phyloP scores from a whole-genome alignment of 805 yeast genomes.

The Blastobotrys robertii region DNA sequence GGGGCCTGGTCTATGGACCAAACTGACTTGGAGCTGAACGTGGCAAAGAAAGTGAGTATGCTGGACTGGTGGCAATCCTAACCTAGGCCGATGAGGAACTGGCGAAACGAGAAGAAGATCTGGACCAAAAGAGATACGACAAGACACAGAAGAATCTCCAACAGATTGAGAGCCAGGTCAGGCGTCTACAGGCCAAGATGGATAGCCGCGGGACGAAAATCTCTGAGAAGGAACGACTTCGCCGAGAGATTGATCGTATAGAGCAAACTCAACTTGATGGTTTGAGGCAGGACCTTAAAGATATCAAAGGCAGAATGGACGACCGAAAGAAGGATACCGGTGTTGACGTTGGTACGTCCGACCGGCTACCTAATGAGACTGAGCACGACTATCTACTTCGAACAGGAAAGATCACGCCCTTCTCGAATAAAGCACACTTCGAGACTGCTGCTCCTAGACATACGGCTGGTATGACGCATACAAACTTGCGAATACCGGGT shows the following conservation, averaged over 20 bases:
- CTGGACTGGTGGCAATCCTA: not conserved
- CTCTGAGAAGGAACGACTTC: conserved; percentile 47
- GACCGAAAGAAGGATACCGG: conserved; percentile 19
- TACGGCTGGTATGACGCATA: conserved; percentile 29
- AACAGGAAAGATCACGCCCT: conserved; percentile 90
- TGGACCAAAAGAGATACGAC: conserved; percentile 66
- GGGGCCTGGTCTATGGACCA: conserved; percentile 53
- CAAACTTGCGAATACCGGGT: conserved; percentile 43
- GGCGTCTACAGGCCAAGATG: conserved; percentile 39
- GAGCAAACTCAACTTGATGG: conserved; percentile 43
- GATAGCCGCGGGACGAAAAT: conserved; percentile 49
- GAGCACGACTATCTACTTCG: conserved; percentile 73
- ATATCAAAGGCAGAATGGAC: conserved; percentile 42
- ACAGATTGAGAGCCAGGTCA: conserved; percentile 36
- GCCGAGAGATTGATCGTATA: conserved; percentile 45
- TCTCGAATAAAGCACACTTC: conserved; percentile 45
- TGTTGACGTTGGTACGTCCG: conserved; percentile 9
- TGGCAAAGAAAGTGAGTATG: conserved; percentile 37
- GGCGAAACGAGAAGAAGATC: conserved; percentile 51
- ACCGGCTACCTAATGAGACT: conserved; percentile 59
- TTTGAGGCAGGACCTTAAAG: conserved; percentile 50
- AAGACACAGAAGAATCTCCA: conserved; percentile 46
- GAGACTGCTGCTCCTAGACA: conserved; percentile 5
- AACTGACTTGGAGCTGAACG: conserved; percentile 60
- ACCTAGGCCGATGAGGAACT: conserved; percentile 53